phyloP scores from a whole-genome alignment of 768 basidiomycete species.

The Chalciporus chontae region DNA sequence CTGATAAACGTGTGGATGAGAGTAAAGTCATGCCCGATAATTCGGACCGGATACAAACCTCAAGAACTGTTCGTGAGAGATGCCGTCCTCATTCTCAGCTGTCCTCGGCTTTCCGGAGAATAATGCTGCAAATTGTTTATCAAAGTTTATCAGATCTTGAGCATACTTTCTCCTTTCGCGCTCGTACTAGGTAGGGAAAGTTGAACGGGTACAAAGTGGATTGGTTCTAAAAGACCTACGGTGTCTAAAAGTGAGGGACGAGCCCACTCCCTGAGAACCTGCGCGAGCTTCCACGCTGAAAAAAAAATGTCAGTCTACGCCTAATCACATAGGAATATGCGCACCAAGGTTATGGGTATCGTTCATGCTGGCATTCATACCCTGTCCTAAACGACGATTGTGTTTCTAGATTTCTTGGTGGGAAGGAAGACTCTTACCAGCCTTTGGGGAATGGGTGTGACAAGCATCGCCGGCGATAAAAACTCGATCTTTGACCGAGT shows the following conservation, averaged over 20 bases:
- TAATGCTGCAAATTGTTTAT: conserved; percentile 59
- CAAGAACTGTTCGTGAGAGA: conserved; percentile 35
- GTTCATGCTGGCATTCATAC: conserved; percentile 76
- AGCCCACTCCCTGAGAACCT: conserved; percentile 43
- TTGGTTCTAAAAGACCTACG: conserved; percentile 22
- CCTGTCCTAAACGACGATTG: conserved; percentile 48
- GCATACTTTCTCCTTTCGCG: conserved; percentile 65
- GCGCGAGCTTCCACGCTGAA: conserved; percentile 45
- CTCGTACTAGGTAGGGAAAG: conserved; percentile 52
- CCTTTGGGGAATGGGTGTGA: conserved; percentile 66
- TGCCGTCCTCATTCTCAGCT: conserved; percentile 33
- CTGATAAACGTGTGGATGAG: conserved; percentile 18
- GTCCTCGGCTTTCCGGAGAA: conserved; percentile 67
- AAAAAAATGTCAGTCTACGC: conserved; percentile 48
- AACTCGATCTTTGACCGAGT: conserved; percentile 56
- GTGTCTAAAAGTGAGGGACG: conserved; percentile 37
- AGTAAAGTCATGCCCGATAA: not conserved
- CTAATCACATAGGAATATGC: conserved; percentile 12
- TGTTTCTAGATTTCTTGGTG: not conserved
- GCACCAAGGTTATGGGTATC: conserved; percentile 68
- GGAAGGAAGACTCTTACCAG: conserved; percentile 35
- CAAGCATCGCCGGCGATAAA: conserved; percentile 80
- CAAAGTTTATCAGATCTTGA: conserved; percentile 69
- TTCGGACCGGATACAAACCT: conserved; percentile 14
- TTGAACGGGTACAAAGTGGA: not conserved